A percentile compares a stretch with the other conserved stretches of the same genome.
Conservation (phyloP, 345 rosid species). For the Angophora floribunda region DNA sequence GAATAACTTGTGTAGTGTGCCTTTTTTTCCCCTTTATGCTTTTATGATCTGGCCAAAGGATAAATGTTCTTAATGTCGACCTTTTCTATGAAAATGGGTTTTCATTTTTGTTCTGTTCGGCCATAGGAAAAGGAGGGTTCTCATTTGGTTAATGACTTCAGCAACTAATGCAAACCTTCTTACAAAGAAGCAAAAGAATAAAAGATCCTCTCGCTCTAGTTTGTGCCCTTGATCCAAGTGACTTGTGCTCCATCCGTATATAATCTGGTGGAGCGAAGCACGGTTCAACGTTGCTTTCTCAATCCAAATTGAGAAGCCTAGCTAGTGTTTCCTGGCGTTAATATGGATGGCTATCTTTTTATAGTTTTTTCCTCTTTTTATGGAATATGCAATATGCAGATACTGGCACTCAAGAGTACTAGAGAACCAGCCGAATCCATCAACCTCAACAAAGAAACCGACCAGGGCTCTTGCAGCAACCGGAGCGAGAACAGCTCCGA, state of each 20-base stretch:
- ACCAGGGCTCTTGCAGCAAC: constrained; percentile 77
- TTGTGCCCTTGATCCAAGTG: not conserved
- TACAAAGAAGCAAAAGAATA: not conserved
- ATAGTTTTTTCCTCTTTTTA: not conserved
- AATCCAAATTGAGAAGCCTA: not conserved
- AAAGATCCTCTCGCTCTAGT: not conserved
- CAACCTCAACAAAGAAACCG: constrained; percentile 92
- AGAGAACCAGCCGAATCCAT: constrained; percentile 82
- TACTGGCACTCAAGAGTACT: constrained; percentile 63
- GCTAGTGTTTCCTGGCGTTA: not conserved
- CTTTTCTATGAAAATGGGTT: not conserved
- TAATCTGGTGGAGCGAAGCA: not conserved
- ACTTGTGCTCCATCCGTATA: not conserved
- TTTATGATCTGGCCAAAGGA: not conserved
- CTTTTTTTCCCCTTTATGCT: not conserved
- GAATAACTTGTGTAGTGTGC: not conserved
- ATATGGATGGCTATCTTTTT: not conserved
- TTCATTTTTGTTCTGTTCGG: not conserved
- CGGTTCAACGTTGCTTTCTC: not conserved
- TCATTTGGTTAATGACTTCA: not conserved
- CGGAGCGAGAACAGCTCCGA: constrained; percentile 94
- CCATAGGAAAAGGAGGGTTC: not conserved
- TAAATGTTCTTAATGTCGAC: not conserved
- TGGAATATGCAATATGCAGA: constrained; percentile 26
- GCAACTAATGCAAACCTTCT: not conserved